Evolutionary conservation across 768 basidiomycete genomes (phyloP), one percentile per base, ranked within the genome.

Genomic region (Russula emetica): DNA sequence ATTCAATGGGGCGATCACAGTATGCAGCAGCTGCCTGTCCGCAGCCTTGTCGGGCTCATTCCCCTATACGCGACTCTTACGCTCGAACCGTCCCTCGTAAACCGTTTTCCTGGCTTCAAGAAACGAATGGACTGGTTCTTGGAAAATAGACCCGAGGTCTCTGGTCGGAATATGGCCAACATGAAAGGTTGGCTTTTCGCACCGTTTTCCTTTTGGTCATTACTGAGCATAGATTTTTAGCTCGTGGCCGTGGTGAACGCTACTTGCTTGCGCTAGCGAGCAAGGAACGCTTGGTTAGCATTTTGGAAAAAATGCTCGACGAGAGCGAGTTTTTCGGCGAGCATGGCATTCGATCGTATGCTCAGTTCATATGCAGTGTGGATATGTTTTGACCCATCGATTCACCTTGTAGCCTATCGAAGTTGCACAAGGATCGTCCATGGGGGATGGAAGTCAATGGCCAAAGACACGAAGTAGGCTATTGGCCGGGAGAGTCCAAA

Each of bases 121-220:
- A 98, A 98, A 77, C 85, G 97, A 44, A 85, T 99, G 84, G 93
- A 99, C 64, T 98, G 97, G 97, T 99, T 98, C 78, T 84, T 98
- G 58, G 86, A 97, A 70, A 90, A 98, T 75, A 78, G 95, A n/a
- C 86, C 88, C 0, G 91, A 87, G 61, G 83, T 98, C 47, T 88
- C 94, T 14, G 82, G 82, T 55, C 80, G 97, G 68, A 99, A 97
- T 74, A 93, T 98, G 81, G 95, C 97, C 6, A 97, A 96, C 74
- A 95, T 98, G 85, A 89, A 87, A 76, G 85, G 91, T 91, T 65
- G 52, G 73, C 70, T 1, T 4, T 28, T 28, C 18, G 40, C 34
- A 53, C 52, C 55, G 45, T 61, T 40, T 45, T 47, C 42, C 16
- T 22, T 45, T 42, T 22, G 13, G 18, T 28, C 7, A 57, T 14